phyloP scores from a whole-genome alignment of 495 filamentous ascomycete genomes.

The Cryomyces antarcticus region DNA sequence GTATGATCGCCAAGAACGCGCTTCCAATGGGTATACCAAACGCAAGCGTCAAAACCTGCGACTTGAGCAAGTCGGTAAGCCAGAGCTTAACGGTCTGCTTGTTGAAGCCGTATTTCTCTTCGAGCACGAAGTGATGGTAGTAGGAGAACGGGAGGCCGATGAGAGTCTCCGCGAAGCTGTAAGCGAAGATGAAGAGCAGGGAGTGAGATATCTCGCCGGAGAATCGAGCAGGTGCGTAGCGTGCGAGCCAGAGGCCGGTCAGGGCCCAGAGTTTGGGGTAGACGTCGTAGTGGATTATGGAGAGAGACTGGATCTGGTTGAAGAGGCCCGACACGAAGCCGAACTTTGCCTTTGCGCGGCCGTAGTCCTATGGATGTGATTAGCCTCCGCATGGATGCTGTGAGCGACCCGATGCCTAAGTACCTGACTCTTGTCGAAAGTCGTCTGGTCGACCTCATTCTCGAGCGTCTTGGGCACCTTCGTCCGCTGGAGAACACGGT shows the following conservation, averaged over 20 bases:
- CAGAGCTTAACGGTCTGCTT: constrained; percentile 85
- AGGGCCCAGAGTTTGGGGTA: constrained; percentile 77
- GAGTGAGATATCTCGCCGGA: constrained; percentile 86
- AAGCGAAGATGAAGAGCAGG: constrained; percentile 75
- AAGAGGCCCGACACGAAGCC: constrained; percentile 59
- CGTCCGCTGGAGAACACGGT: constrained; percentile 57
- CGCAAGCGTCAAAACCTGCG: constrained; percentile 57
- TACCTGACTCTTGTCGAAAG: constrained; percentile 86
- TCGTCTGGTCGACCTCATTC: constrained; percentile 69
- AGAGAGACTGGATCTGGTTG: constrained; percentile 66
- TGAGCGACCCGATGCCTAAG: constrained; percentile 6
- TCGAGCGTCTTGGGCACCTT: constrained; percentile 67
- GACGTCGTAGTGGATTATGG: constrained; percentile 74
- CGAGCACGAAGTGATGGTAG: constrained; percentile 86
- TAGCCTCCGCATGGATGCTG: neutral
- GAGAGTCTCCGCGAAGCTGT: constrained; percentile 58
- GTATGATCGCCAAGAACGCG: constrained; percentile 75
- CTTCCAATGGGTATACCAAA: constrained; percentile 72
- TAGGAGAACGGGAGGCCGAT: constrained; percentile 64
- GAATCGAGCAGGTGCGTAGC: constrained; percentile 55
- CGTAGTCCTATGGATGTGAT: constrained; percentile 45
- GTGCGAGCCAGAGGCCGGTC: constrained; percentile 50
- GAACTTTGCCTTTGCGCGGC: constrained; percentile 85
- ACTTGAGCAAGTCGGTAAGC: constrained; percentile 81
- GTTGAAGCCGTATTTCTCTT: constrained; percentile 97